Conservation (phyloP, 345 rosid genomes). For the Kandelia obovata region DNA sequence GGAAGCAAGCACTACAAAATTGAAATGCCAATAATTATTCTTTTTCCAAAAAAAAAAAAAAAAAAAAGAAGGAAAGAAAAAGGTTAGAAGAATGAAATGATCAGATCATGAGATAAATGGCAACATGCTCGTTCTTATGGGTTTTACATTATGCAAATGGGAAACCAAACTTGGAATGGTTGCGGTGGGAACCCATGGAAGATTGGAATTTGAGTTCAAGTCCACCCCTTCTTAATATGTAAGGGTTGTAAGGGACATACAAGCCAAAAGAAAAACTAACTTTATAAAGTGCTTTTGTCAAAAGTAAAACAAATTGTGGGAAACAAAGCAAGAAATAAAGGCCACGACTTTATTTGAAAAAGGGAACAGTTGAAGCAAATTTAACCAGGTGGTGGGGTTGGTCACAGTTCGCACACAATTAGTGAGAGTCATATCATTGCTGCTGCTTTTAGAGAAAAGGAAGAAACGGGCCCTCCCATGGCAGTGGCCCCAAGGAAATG, state of each 20-base stretch:
- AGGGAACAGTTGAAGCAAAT: not conserved
- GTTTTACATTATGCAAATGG: not conserved
- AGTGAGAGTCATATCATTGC: not conserved
- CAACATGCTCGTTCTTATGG: not conserved
- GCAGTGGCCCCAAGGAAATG: not conserved
- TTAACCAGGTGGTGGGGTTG: not conserved
- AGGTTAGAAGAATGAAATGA: too few relatives aligned
- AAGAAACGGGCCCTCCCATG: not conserved
- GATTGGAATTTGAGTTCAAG: not conserved
- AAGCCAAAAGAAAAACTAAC: not conserved
- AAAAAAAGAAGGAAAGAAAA: too few relatives aligned
- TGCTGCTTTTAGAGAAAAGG: not conserved
- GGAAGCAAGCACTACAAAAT: not conserved
- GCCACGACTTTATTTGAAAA: too few relatives aligned
- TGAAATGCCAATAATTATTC: conserved; percentile 7
- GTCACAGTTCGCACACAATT: conserved; percentile 8
- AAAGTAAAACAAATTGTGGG: too few relatives aligned
- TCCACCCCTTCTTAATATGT: not conserved
- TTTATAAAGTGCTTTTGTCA: too few relatives aligned
- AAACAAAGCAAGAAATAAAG: not conserved
- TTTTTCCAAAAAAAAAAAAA: not conserved
- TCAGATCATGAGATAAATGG: not conserved
- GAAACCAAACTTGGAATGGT: not conserved
- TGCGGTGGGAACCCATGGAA: not conserved
- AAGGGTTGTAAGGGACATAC: not conserved